Conservation (phyloP, 108 stramenopile species). For the Skeletonema costatum region DNA sequence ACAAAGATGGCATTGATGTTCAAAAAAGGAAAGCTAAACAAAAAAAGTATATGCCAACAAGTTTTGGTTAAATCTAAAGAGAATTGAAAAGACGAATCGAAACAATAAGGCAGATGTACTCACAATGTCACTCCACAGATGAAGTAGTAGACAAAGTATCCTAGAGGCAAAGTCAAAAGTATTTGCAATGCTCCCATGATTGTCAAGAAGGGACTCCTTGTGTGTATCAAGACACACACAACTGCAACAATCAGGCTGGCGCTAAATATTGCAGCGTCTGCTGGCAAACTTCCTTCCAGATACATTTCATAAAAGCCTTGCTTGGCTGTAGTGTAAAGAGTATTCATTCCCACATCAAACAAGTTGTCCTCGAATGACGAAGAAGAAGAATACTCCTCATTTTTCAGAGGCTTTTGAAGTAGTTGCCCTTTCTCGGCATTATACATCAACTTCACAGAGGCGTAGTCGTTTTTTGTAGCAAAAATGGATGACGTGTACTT, state of each 20-base stretch:
- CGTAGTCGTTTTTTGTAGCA: constrained; percentile 29
- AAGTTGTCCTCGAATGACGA: background rate
- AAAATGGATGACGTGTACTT: constrained; percentile 53
- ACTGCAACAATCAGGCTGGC: constrained; percentile 46
- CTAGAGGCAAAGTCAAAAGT: constrained; percentile 53
- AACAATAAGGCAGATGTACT: background rate
- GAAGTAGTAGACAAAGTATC: constrained; percentile 63
- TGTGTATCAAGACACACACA: constrained; percentile 58
- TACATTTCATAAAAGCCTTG: constrained; percentile 44
- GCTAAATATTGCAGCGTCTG: constrained; percentile 44
- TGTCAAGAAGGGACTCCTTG: constrained; percentile 52
- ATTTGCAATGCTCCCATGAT: constrained; percentile 55
- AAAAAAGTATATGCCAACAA: background rate
- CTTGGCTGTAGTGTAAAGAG: constrained; percentile 47
- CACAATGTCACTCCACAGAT: constrained; percentile 46
- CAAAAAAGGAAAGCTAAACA: constrained; percentile 56
- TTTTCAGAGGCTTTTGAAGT: background rate
- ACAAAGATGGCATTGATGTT: constrained; percentile 72
- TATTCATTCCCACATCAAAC: background rate
- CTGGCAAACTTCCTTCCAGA: constrained; percentile 21
- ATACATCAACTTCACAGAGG: constrained; percentile 38
- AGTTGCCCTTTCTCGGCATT: constrained; percentile 24
- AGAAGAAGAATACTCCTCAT: background rate
- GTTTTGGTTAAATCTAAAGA: background rate
- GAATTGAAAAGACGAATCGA: background rate